Evolutionary conservation across 768 basidiomycete species (phyloP), one percentile per base, ranked within the genome.

Genomic region (Butyriboletus loyo): DNA sequence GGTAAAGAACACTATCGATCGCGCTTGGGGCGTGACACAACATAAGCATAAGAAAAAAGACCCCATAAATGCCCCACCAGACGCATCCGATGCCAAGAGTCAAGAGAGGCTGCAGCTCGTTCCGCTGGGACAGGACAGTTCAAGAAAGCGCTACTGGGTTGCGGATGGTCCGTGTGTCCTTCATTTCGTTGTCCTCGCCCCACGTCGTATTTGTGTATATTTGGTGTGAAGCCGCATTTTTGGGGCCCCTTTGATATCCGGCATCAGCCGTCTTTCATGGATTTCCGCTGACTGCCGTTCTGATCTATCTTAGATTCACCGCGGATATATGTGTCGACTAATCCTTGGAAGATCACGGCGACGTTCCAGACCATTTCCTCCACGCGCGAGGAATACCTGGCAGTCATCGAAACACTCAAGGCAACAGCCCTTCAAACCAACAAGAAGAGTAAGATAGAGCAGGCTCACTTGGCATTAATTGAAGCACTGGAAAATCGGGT

Each of bases 291-390:
- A 72, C 70, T 54, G 50, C 60, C 51, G 56, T 56, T 62, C 51
- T 53, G 58, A 61, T 68, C 56, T 60, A 68, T 68, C 66, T 67
- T 63, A 93, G 91, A 90, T 74, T 92, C 92, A 42, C 89, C 91
- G 24, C 83, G 92, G 54, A 72, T 93, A 47, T 94, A 90, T 64
- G 73, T 80, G 35, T 92, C 91, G 31, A 89, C 87, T 14, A 94
- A 94, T 69, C 92, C 92, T 21, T 94, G 89, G 90, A 94, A 92
- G 73, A 85, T 85, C 38, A 82, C 85, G 9, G 85, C 89, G 30
- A 85, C 86, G 15, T 88, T 93, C 62, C 78, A 84, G 60, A 77
- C 85, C 11, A 70, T 87, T 47, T 81, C 87, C 14, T 85, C 87
- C 4, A 85, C 87, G 14, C 78, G 79, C 40, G 84, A 84, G 45